Evolutionary conservation across 495 filamentous ascomycete genomes (phyloP), one percentile per base, ranked within the genome.

Genomic region (Penicillium waksmanii): DNA sequence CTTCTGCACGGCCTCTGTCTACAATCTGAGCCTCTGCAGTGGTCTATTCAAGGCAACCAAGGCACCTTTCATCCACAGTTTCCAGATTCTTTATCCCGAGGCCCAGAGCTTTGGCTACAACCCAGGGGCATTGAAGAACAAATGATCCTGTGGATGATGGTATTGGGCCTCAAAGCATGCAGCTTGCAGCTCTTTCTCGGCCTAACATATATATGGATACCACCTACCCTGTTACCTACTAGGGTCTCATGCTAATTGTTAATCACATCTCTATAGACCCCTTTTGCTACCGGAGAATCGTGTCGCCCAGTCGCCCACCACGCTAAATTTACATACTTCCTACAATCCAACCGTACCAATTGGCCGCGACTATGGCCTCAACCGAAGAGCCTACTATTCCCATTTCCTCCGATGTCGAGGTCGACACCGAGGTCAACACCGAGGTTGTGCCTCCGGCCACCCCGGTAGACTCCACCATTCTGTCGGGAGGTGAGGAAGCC

Each of bases 401-500:
- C 52, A 50, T 61, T 44, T 61, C 70, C n/a, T 60, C 61, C 27
- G 62, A 75, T 57, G 51, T 61, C 1, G 71, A 73, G 10, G 51
- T 62, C 8, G 27, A 23, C 23, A 23, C 23, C 23, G 23, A 31
- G 8, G 27, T 31, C 17, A 74, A 79, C 15, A 62, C 65, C 49
- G 75, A 79, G 21, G 62, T 64, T 47, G 67, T 65, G 21, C 68
- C 75, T 23, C 76, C 77, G 7, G 73, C 73, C 17, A 79, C 78
- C 40, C 76, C 76, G 6, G 70, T 77, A 23, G 75, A 78, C 25
- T 71, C 74, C 18, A 67, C 67, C 12, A 19, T 73, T 23, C 50
- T 75, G 21, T 78, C 78, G n/a, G 74, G 72, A 18, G 66, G 69
- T 34, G 77, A 80, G 49, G 77, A 76, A 18, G 58, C 58, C 58